phyloP scores from a whole-genome alignment of 345 rosid genomes.

The Hibiscus mutabilis region DNA sequence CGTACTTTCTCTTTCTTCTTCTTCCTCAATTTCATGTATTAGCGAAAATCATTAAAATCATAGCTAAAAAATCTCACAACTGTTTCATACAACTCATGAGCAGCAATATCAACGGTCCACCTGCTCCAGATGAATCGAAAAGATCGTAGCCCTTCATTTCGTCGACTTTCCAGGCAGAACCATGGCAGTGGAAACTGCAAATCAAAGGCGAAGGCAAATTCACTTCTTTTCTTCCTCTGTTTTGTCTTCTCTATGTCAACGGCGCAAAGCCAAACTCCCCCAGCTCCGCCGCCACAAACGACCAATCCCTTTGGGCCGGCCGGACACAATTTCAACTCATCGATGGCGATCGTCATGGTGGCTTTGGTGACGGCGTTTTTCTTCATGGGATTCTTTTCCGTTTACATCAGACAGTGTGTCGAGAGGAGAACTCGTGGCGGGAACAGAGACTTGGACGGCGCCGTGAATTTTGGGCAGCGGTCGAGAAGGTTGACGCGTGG shows the following conservation, averaged over 20 bases:
- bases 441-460: conserved; percentile 1
- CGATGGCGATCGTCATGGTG: conserved; percentile 46
- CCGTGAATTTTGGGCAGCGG: conserved; percentile 26
- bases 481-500: conserved; percentile 36
- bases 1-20: not conserved
- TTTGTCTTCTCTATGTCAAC: conserved; percentile 15
- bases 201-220: too few relatives aligned
- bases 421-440: conserved; percentile 10
- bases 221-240: conserved; percentile 13
- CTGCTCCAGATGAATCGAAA: not conserved
- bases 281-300: conserved; percentile 4
- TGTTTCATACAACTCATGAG: conserved; percentile 9
- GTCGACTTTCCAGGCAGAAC: too few relatives aligned
- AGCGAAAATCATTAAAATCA: not conserved
- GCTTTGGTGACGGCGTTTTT: conserved; percentile 53
- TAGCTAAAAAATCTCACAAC: not conserved
- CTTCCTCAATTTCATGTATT: not conserved
- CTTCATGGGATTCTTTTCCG: conserved; percentile 59
- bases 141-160: not conserved
- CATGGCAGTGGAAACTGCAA: too few relatives aligned
- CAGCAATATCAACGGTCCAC: not conserved
- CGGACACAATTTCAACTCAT: conserved; percentile 28
- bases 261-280: conserved; percentile 18
- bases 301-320: not conserved
- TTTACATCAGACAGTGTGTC: conserved; percentile 49